These are phyloP conservation scores for Urochloa ruziziensis DNA, from an alignment of 176 grass and related monocot genomes.

Conservation along the genomic window DNA sequence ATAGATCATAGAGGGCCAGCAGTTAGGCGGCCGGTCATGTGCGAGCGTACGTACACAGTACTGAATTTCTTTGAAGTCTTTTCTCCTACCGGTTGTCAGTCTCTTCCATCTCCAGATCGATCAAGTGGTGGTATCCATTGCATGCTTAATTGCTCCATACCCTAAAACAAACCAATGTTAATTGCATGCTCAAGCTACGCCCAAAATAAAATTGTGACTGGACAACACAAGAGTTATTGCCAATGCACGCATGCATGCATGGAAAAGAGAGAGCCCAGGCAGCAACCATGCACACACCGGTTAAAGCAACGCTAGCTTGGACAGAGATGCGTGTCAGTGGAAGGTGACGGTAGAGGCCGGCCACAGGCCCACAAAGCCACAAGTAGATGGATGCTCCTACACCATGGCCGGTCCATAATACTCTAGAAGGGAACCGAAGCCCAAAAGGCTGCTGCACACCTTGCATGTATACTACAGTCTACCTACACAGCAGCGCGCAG, in stretches of 20 bases:
- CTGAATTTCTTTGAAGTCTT: not conserved
- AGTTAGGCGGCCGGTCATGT: not conserved
- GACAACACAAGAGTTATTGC: not conserved
- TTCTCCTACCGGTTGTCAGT: not conserved
- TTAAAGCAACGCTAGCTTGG: not conserved
- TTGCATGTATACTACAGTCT: no score
- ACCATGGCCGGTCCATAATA: no score
- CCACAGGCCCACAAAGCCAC: no score
- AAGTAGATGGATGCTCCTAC: no score
- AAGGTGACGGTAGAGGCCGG: not conserved
- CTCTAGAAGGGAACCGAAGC: slow-evolving; percentile 23
- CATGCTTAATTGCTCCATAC: not conserved
- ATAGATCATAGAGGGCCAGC: not conserved
- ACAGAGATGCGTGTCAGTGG: not conserved
- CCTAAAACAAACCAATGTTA: no score
- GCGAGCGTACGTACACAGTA: not conserved
- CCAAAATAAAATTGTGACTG: not conserved
- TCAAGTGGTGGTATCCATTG: not conserved
- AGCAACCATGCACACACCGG: not conserved
- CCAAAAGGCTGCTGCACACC: not conserved
- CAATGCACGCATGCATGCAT: slow-evolving; percentile 1
- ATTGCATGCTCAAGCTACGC: no score
- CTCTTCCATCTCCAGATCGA: not conserved
- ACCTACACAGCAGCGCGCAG: no score
- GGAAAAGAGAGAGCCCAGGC: not conserved